A percentile compares a stretch with the other conserved stretches of the same genome.
Conservation (phyloP, 495 filamentous ascomycete genomes). For the Cudoniella acicularis region DNA sequence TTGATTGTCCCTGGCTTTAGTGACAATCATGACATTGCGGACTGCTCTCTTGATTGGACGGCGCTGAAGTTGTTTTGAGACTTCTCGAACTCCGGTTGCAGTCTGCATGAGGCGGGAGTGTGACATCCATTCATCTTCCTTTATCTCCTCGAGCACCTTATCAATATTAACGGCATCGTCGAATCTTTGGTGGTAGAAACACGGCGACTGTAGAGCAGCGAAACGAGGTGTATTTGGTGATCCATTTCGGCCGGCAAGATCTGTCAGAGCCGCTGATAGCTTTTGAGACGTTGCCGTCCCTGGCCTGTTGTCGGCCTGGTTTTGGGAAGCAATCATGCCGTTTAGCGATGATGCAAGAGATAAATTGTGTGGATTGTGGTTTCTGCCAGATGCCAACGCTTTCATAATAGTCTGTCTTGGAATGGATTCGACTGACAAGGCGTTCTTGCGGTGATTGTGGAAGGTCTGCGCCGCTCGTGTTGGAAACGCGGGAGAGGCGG, state of each 20-base stretch:
- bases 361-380: slow-evolving; percentile 52
- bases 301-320: slow-evolving; percentile 18
- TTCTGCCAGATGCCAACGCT: slow-evolving; percentile 71
- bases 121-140: slow-evolving; percentile 83
- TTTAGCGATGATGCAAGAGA: slow-evolving; percentile 46
- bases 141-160: slow-evolving; percentile 91
- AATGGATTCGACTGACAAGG: slow-evolving; percentile 65
- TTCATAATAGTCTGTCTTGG: slow-evolving; percentile 86
- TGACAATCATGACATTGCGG: slow-evolving; percentile 90
- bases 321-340: slow-evolving; percentile 40
- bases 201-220: slow-evolving; percentile 75
- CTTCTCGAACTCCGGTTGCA: slow-evolving; percentile 88
- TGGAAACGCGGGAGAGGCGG: slow-evolving; percentile 20
- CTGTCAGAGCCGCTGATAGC: slow-evolving; percentile 63
- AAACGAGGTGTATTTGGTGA: slow-evolving; percentile 61
- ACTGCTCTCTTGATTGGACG: slow-evolving; percentile 85
- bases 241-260: slow-evolving; percentile 43
- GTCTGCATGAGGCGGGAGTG: slow-evolving; percentile 93
- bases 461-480: slow-evolving; percentile 39
- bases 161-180: slow-evolving; percentile 94
- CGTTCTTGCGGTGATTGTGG: slow-evolving; percentile 54
- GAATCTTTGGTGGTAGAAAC: slow-evolving; percentile 95
- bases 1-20: slow-evolving; percentile 89
- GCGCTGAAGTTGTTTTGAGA: slow-evolving; percentile 88
- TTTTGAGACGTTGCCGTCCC: slow-evolving; percentile 50